phyloP scores from a whole-genome alignment of 2,329 filamentous ascomycete genomes.

The Neofusicoccum laricinum region DNA sequence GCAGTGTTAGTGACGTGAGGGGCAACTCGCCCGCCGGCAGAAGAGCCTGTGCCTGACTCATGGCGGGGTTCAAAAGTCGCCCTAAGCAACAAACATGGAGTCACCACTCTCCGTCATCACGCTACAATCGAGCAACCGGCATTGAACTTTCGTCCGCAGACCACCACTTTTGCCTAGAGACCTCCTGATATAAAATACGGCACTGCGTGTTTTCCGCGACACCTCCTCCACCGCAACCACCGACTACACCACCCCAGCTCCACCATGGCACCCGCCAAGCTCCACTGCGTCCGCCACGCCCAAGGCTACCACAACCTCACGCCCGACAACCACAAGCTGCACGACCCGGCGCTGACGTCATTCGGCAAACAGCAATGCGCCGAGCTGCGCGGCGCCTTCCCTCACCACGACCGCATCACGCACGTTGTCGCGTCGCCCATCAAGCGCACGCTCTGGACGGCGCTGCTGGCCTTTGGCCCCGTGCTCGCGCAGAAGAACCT shows the following conservation, averaged over 20 bases:
- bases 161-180: neutral
- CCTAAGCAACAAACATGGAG: neutral
- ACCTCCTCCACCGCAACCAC: neutral
- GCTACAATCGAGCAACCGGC: neutral
- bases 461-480: constrained; percentile 63
- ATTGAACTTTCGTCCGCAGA: neutral
- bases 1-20: neutral
- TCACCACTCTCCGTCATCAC: constrained; percentile 1
- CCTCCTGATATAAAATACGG: too few species aligned
- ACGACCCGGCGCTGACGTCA: constrained; percentile 73
- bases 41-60: neutral
- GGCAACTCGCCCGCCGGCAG: neutral
- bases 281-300: constrained; percentile 71
- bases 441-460: constrained; percentile 73
- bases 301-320: constrained; percentile 79
- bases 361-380: constrained; percentile 66
- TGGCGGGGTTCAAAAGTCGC: neutral
- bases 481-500: constrained; percentile 32
- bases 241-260: neutral
- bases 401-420: constrained; percentile 56
- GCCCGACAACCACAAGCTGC: constrained; percentile 44
- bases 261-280: constrained; percentile 39
- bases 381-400: constrained; percentile 56
- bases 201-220: neutral
- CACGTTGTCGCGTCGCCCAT: constrained; percentile 76